Evolutionary conservation across 306 rosid species (phyloP).

Genomic region (Acacia confusa): DNA sequence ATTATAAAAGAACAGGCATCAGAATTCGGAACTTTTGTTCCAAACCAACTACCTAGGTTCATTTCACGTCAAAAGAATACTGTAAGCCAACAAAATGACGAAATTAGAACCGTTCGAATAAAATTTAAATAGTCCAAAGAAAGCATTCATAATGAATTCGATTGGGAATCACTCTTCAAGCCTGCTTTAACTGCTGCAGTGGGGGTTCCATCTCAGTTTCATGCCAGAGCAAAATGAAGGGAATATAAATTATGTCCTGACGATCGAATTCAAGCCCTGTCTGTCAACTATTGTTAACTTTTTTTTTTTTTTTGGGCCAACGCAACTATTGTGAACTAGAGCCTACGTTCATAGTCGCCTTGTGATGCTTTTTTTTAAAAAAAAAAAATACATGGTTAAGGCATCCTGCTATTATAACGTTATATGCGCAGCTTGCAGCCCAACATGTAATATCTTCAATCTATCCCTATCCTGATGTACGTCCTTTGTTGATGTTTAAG

Average conservation of each 20-base stretch:
- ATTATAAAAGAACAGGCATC: background rate
- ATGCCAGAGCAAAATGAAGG: background rate
- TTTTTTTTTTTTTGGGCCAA: no score
- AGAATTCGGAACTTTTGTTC: background rate
- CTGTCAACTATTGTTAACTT: background rate
- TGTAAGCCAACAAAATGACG: background rate
- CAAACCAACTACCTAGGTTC: no score
- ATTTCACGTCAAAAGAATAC: background rate
- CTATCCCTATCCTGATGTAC: background rate
- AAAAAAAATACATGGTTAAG: no score
- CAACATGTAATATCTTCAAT: background rate
- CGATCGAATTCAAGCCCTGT: background rate
- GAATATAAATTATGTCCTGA: background rate
- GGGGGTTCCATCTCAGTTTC: background rate
- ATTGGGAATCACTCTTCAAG: background rate
- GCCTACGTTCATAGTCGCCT: background rate
- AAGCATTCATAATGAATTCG: background rate
- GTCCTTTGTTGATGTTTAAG: background rate
- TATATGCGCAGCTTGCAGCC: background rate
- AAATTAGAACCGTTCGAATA: background rate
- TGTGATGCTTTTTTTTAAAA: no score
- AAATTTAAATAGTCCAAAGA: background rate
- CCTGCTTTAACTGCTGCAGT: background rate
- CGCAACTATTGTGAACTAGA: background rate
- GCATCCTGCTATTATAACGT: no score